Percentiles rank a stretch among this genome's conserved stretches.
Conservation (phyloP, 176 grass and related monocot genomes). For the Lolium multiflorum region DNA sequence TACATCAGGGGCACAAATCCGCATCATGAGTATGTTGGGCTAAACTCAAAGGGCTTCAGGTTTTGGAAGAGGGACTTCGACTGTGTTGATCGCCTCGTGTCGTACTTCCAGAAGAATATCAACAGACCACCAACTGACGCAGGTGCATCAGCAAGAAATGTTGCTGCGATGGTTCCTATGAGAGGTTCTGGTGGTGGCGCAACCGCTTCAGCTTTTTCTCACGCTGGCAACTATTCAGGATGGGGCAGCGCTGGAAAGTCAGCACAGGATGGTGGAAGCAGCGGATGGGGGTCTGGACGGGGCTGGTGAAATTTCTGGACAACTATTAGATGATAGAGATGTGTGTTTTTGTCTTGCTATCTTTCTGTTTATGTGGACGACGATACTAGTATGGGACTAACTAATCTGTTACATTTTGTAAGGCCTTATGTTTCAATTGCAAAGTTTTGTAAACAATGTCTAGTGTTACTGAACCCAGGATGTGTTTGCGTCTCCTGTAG, state of each 20-base stretch:
- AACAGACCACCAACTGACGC: conserved; percentile 76
- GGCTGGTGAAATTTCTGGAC: not conserved
- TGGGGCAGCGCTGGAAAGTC: conserved; percentile 49
- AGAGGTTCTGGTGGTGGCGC: conserved; percentile 53
- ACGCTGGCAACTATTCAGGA: conserved; percentile 26
- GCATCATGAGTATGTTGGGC: conserved; percentile 92
- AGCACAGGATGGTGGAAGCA: not conserved
- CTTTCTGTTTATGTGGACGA: not conserved
- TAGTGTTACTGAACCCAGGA: not conserved
- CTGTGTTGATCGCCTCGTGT: conserved; percentile 75
- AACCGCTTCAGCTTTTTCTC: not conserved
- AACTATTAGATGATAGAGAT: not conserved
- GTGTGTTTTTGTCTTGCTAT: not conserved
- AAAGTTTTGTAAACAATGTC: not conserved
- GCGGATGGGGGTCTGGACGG: not conserved
- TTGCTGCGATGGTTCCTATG: conserved; percentile 89
- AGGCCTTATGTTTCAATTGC: not conserved
- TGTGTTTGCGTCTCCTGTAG: not conserved
- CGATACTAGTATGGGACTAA: not conserved
- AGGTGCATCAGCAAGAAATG: conserved; percentile 64
- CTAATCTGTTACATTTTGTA: not conserved
- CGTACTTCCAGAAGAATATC: conserved; percentile 92
- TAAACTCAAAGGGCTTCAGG: conserved; percentile 90
- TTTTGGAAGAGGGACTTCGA: conserved; percentile 94
- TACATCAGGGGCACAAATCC: conserved; percentile 94